Evolutionary conservation across 176 grass and related monocot genomes (phyloP), one percentile per base, ranked within the genome.

Genomic region (Zea luxurians): DNA sequence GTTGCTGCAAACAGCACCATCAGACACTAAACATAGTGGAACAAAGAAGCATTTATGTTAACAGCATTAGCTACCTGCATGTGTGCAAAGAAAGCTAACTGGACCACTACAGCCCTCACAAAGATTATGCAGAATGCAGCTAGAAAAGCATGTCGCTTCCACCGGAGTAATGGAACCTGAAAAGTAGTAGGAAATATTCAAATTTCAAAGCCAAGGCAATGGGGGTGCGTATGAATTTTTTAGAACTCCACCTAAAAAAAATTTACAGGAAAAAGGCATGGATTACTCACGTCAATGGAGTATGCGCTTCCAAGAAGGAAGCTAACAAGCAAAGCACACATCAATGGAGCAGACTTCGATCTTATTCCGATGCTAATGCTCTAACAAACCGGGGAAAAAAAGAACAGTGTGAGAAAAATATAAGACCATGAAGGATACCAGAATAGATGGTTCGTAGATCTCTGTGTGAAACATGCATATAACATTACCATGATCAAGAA

Each of bases 221-320:
- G 2, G 71, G 9, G 9, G 58, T 2, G 12, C 15, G 44, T 37
- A 76, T 80, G 6, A 75, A 11, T 27, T 21, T 81, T 81, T 81
- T 64, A 74, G 8, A 76, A 83, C 57, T 13, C n/a, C 50, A 0
- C 63, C 42, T 15, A 15, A 8, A 69, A 40, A 75, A 8, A 69
- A 40, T 70, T 57, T 38, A 64, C 36, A 8, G 5, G 52, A 48
- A 58, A 58, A 49, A 46, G n/a, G 17, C 12, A 44, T 11, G 4
- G 20, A 53, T 55, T 72, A 85, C 87, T 83, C 83, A 94, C 89
- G 70, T 97, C 73, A 65, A 97, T 87, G 2, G 94, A 97, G 78
- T 97, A 97, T 66, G 85, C 89, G 78, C 80, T 92, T 90, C 95
- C 89, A 62, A 97, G 91, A 79, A 97, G n/a, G 85, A 93, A 97